Evolutionary conservation across 805 yeast species (phyloP), one percentile per base, ranked within the genome.

Genomic region (Tetrapisispora pingtungensis): DNA sequence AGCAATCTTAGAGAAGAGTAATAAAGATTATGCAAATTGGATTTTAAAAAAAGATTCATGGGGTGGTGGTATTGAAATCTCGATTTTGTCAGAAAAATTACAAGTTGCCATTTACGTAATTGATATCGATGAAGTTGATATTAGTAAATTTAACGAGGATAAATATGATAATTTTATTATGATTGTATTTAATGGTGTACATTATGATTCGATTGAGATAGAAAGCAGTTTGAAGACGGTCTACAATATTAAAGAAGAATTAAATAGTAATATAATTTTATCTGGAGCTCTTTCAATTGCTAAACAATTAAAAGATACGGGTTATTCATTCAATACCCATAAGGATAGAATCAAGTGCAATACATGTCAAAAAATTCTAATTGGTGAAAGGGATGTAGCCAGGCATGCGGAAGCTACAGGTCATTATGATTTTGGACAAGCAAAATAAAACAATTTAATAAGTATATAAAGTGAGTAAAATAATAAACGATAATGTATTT

Each of bases 11-110:
- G 54, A 52, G 19, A 68, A 67, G 46, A 62, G 72, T 0, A 59
- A 65, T 1, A 54, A 56, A 0, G 72, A 74, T 10, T 84, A 84
- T 55, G 62, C 73, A 30, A 49, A 62, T 7, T 84, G 93, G 90
- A 84, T 84, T 19, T 50, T 57, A 38, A 64, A 71, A 45, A 71
- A 71, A 17, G 77, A 71, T 31, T 72, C 82, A 15, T 84, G 93
- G 94, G 94, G 94, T 27, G 94, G 94, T 7, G 90, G 86, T 2
- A 82, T 84, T 40, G 94, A 84, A 56, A 62, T 83, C 38, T 76
- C 78, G 8, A 80, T 84, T 7, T 57, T 84, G 26, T 70, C 84
- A 1, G 67, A 70, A 30, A 68, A 71, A 48, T 67, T 80, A 34
- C 65, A 67, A 5, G 61, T 80, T 6, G 67, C 73, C 3, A 77